Base-by-base conservation (phyloP, 1,284 basidiomycete genomes). In the Microbotryum silenes-acaulis region DNA sequence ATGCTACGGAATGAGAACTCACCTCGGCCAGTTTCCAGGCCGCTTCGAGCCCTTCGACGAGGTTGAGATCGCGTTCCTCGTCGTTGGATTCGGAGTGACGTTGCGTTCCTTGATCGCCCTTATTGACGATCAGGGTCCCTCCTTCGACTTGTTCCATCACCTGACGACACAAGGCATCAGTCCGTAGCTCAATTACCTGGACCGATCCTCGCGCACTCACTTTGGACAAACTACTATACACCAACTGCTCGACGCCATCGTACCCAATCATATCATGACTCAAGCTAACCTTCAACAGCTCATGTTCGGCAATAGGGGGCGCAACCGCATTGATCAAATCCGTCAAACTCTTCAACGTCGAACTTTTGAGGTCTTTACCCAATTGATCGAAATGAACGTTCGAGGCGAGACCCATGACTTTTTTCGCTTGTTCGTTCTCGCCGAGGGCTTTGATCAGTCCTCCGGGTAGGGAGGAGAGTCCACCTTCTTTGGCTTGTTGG, bases 201-300 rank as follows among this genome's bases (percentile, higher is more conserved):
- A 27, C 29, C n/a, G 20, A 44, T 21, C 20, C 37, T 42, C 37
- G 25, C 33, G 27, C 29, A 75, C 85, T 60, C 72, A 90, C 89
- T 73, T 85, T 81, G 31, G 87, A 78, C 45, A 93, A 78, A 2
- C 89, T 85, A 48, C 86, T 84, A 77, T 97, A 98, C 14, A 93
- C 89, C n/a, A 99, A 82, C n/a, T 85, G 82, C 75, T 97, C 92
- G 52, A 98, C 84, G 18, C 94, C 96, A 58, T 93, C 91, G 73
- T 96, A 97, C 16, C 96, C 94, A 62, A 83, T 79, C 92, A 99
- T 94, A 70, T 94, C 92, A 78, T 98, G 93, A 69, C 87, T 88
- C 46, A 98, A 79, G 84, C 89, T 92, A 7, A 99, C 86, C 74
- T 96, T 86, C 63, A 98, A 89, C 23, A 97, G 91, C 77, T 99